Evolutionary conservation across 1,284 basidiomycete genomes (phyloP), one percentile per base, ranked within the genome.

Genomic region (Pseudozyma hubeiensis): DNA sequence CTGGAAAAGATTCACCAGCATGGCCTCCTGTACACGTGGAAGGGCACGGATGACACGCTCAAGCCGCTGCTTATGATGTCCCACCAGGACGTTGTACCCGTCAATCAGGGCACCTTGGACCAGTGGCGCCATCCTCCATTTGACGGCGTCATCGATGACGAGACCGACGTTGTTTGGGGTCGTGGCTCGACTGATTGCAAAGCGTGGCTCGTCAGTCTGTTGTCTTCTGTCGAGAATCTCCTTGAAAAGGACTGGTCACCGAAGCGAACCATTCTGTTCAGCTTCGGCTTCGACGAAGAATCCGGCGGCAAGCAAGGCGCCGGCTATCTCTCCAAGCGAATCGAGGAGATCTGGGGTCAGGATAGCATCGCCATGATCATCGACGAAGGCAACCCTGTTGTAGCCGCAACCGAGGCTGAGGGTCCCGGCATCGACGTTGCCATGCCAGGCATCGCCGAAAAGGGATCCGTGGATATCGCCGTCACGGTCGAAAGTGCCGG

Each of bases 211-310:
- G 78, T 87, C 51, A 86, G 85, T 10, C 85, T 87, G 53, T 80
- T 87, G 44, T 82, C 84, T 7, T 84, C 87, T 0, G 77, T 88
- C 11, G 88, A 88, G 79, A 85, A 84, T 48, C 84, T 89, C 14
- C 71, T 87, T 17, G 85, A 82, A 4, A 52, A 60, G 13, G 67
- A 61, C 41, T 88, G 85, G 75, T 60, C 84, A 64, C 87, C 88
- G 6, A 78, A 71, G 46, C 77, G 85, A 34, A 79, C 73, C 17
- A 84, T 92, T 43, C 86, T 91, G 24, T 85, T 91, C 29, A 88
- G 89, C 1, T 89, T 89, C 53, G 91, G 91, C n/a, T 89, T 89
- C 61, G 91, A 92, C 76, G 91, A 92, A 76, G 91, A 92, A 84
- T 53, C 69, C 1, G 51, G 70, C 48, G 76, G 75, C 55, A 60